Evolutionary conservation across 257 asterid genomes (phyloP), one percentile per base, ranked within the genome.

Genomic region (Penstemon davidsonii): DNA sequence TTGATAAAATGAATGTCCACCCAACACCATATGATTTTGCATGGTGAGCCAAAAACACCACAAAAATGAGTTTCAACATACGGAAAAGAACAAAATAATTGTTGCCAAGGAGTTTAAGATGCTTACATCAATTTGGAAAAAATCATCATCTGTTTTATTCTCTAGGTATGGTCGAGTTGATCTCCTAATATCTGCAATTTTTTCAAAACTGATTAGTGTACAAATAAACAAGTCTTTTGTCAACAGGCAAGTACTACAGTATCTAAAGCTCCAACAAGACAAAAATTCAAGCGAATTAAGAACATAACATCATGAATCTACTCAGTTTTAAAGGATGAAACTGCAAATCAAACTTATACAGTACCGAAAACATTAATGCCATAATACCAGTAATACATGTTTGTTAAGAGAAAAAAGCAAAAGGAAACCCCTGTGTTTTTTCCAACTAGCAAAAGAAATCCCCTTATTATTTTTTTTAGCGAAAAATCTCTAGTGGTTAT

Each of bases 81-180:
- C 8, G 60, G 61, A 59, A 15, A 10, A 63, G 55, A 68, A 61
- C 12, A 12, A 37, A 59, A 73, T 40, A 53, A 9, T 7, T 65
- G 46, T 60, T 3, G 43, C 19, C 37, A 19, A 38, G 38, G 62
- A 62, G 63, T 72, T 65, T 10, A 68, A 57, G 71, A 66, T 64
- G 55, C 92, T 91, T 69, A 91, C 97, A 72, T 91, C 97, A 67
- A 91, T 88, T 76, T 91, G 96, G 74, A 91, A 91, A 61, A 83
- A 85, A 78, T 91, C 97, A 53, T 84, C 96, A 8, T 88, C 96
- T 58, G 88, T 84, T 79, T 82, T 88, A 77, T 84, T 95, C 75
- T 83, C 96, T 0, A 85, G 83, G 72, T 80, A 88, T 51, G 92
- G 89, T 54, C 97, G 85, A 49, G 73, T 80, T 64, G 97, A 91